Base-by-base conservation (phyloP, 495 filamentous ascomycete species). In the Lophiotrema nucula region DNA sequence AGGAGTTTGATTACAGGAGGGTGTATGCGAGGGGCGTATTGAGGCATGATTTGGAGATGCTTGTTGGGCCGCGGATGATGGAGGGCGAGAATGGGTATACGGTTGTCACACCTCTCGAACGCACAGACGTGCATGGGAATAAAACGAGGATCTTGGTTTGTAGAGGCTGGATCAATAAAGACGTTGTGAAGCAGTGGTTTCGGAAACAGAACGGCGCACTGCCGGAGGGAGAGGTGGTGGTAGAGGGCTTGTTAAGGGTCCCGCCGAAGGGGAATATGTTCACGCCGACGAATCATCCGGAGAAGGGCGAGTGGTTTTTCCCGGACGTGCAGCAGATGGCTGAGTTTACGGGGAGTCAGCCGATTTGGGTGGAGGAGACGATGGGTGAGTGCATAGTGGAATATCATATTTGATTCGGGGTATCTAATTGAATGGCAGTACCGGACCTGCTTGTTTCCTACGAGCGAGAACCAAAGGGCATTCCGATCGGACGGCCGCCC, bases 231-330 rank as follows among this genome's bases (percentile, higher is more conserved):
- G 80, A 83, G 65, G 85, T 98, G 2, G 80, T 77, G 5, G 83
- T 97, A 1, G 83, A 95, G 69, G 93, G 93, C 3, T 68, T 98
- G 68, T 70, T 98, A 67, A 73, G 93, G 50, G 83, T 91, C 75
- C 92, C 95, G 25, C 95, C 89, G 85, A 88, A 90, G 79, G 95
- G 90, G 81, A 98, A 98, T 67, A 86, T 91, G 80, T 98, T 98
- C 67, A 98, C 93, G 54, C 93, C 93, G 0, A 84, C 85, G 0
- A 98, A 97, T 64, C 76, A 82, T 56, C 91, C 92, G 0, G 85
- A 92, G 58, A 80, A 79, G 55, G 83, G 83, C 48, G 87, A 88
- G 73, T 98, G 93, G 67, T 93, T 96, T 72, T 98, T 97, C 62
- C 92, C 93, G 1, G 95, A 97, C 71, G 87, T 98, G 41, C 70